Evolutionary conservation across 108 stramenopile genomes (phyloP).

Genomic region (Nannochloropsis granulata): DNA sequence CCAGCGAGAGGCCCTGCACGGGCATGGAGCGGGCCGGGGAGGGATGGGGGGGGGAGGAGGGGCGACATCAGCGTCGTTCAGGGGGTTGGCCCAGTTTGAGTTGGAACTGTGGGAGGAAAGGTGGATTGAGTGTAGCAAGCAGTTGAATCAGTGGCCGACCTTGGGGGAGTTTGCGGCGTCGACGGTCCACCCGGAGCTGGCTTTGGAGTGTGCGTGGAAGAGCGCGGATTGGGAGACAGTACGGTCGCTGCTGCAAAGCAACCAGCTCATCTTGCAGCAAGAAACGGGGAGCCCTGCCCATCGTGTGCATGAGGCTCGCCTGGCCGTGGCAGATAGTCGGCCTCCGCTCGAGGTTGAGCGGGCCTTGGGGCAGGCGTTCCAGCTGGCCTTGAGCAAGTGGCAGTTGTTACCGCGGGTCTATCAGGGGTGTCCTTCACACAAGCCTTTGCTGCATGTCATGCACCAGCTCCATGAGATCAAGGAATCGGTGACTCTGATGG

Average conservation of each 20-base stretch:
- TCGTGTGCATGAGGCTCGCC: constrained; percentile 11
- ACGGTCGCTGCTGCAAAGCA: background rate
- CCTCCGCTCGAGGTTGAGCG: constrained; percentile 59
- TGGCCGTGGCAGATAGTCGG: constrained; percentile 51
- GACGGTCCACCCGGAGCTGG: constrained; percentile 43
- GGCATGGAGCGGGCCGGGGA: background rate
- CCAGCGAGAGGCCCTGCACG: background rate
- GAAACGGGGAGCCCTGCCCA: constrained; percentile 6
- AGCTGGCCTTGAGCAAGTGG: constrained; percentile 28
- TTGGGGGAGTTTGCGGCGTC: constrained; percentile 56
- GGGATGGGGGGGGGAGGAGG: background rate
- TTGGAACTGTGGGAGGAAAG: constrained; percentile 68
- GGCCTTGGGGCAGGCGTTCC: constrained; percentile 49
- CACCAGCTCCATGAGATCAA: constrained; percentile 77
- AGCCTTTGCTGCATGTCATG: constrained; percentile 58
- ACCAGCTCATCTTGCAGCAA: background rate
- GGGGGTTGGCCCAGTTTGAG: constrained; percentile 44
- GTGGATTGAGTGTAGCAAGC: constrained; percentile 67
- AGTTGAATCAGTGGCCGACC: constrained; percentile 65
- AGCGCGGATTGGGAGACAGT: constrained; percentile 55
- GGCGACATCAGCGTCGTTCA: background rate
- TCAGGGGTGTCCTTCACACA: constrained; percentile 54
- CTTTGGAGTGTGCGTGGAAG: constrained; percentile 79
- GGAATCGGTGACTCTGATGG: constrained; percentile 85
- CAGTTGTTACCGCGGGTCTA: constrained; percentile 31